Base-by-base conservation (phyloP, 1,139 yeast species). In the Protomyces gravidus region DNA sequence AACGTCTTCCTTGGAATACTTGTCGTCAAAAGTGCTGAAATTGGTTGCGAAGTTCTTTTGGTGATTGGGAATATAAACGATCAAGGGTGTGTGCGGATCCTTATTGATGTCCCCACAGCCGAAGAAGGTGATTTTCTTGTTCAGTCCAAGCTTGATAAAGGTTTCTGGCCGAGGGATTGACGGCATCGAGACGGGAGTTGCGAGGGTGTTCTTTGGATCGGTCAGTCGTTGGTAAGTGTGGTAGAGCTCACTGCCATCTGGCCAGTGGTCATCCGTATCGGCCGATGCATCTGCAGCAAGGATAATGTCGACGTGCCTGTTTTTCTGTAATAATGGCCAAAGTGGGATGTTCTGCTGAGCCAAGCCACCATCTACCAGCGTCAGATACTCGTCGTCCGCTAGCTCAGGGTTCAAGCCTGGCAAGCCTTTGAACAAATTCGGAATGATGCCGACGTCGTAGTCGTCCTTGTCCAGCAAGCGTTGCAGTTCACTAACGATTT, bases 281-380 rank as follows among this genome's bases (percentile, higher is more conserved):
- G 89, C 95, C n/a, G 92, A 83, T 71, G 86, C 86, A 69, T 89
- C 97, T 70, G 82, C 83, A 0, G 95, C 95, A 70, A 89, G 80
- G 45, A 90, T 78, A 9, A 86, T 80, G 69, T 89, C 97, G 27
- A 89, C 77, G 5, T 77, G 75, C 69, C 97, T 80, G 57, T 79
- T 78, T 7, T 82, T 80, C 73, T 85, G 92, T 56, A 89, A 71
- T 67, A 89, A 76, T 28, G 97, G 97, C 60, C 79, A 76, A 47
- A 88, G 75, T 15, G 97, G 96, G 45, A 89, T 78, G 68, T 87
- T 86, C 71, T 88, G 89, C 15, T 71, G 69, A 73, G 88, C 96
- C 71, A 85, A 92, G 65, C 96, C 96, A 63, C 97, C 97, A 71
- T 89, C 96, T 27, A 84, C 89, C 63, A 89, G 75, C 69, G 75